These are phyloP conservation scores for Termitomyces sp. DNA, from an alignment of 768 basidiomycete genomes.

Conservation along the genomic window DNA sequence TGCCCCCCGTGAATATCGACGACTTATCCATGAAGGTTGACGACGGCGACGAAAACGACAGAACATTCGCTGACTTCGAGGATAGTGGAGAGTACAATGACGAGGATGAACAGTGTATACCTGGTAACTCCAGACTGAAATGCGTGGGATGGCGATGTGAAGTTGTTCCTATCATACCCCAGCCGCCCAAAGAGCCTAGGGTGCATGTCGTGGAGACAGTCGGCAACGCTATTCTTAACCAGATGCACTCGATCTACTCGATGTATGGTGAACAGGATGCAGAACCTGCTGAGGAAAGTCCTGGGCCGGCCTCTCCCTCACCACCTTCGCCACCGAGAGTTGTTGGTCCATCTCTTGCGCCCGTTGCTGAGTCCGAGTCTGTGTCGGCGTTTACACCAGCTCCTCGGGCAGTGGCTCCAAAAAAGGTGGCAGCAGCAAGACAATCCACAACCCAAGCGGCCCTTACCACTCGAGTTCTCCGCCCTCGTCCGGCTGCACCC, in stretches of 20 bases:
- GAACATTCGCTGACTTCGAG: slow-evolving; percentile 1
- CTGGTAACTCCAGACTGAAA: slow-evolving; percentile 2
- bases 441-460: slow-evolving; percentile 1
- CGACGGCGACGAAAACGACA: slow-evolving; percentile 1
- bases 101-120: slow-evolving; percentile 1
- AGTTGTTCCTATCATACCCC: background rate
- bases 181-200: background rate
- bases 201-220: background rate
- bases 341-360: too few relatives aligned
- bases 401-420: background rate
- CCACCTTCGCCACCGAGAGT: background rate
- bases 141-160: slow-evolving; percentile 7
- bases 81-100: background rate
- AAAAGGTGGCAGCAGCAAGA: background rate
- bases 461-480: background rate
- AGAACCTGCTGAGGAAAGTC: background rate
- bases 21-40: background rate
- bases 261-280: background rate
- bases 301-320: background rate
- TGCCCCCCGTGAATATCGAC: background rate
- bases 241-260: background rate
- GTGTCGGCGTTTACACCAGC: background rate
- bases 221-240: background rate
- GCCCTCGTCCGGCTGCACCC: background rate
- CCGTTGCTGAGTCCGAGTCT: background rate